Evolutionary conservation across 768 basidiomycete species (phyloP), one percentile per base, ranked within the genome.

Genomic region (Macrocybe gigantea): DNA sequence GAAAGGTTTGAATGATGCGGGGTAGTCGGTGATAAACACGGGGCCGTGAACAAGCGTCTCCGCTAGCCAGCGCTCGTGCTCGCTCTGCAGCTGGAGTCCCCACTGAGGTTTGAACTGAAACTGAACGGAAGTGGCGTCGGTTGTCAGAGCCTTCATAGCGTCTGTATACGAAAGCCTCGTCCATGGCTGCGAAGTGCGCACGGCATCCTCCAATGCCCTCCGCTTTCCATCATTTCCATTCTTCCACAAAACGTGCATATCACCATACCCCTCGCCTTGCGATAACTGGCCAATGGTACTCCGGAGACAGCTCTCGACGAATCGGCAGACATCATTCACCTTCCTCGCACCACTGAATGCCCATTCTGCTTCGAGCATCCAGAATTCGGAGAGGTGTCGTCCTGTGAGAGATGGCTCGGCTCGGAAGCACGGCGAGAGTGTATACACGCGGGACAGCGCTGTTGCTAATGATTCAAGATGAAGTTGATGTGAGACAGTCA

Each of bases 281-380:
- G 6, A 57, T 38, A 7, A 44, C 57, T 33, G 32, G 7, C 52
- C 31, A 2, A 63, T 58, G 9, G 62, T 61, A 5, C 51, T 56
- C 44, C 61, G 57, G 36, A 69, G 51, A 11, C 66, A 64, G 33
- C 58, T 60, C 54, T 76, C 73, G 1, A 72, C 68, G 7, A 72
- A 57, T 13, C 60, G 61, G 46, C 71, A 74, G 12, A 75, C 60
- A 12, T 68, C 69, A 70, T 80, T 53, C 77, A 72, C 45, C 5
- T 47, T 35, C 33, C 48, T 41, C 33, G 30, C 40, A 35, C 41
- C 42, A 11, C 32, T 13, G 39, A 72, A 67, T 2, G 82, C 82
- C 78, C 91, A 85, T 61, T 99, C 96, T 0, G 90, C 94, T 67
- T 99, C 96, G 46, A 97, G 80, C 96, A 99, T 99, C 88, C 92